A percentile compares a stretch with the other conserved stretches of the same genome.
These are phyloP conservation scores for Leccinum variicolor DNA, from an alignment of 768 basidiomycete genomes.

Conservation along the genomic window DNA sequence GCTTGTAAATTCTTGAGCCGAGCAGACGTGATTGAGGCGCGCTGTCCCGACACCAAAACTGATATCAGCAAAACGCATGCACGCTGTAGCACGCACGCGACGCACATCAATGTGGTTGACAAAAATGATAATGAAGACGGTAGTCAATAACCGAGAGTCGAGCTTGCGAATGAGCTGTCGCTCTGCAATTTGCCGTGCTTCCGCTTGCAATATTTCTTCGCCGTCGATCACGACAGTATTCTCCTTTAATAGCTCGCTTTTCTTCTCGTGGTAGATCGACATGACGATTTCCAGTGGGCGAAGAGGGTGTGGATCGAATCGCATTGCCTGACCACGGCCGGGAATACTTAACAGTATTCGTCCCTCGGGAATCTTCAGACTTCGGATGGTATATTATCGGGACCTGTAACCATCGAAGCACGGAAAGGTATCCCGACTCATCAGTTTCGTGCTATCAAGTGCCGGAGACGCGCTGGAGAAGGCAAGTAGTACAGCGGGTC, in stretches of 20 bases:
- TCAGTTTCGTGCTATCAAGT: background rate
- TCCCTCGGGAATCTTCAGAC: background rate
- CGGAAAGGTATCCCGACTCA: background rate
- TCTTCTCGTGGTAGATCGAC: slow-evolving; percentile 3
- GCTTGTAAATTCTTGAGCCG: background rate
- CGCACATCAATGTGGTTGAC: slow-evolving; percentile 69
- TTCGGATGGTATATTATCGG: background rate
- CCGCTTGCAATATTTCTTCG: background rate
- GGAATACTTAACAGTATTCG: background rate
- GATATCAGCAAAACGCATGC: background rate
- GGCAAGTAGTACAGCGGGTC: background rate
- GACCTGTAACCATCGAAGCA: background rate
- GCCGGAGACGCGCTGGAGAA: background rate
- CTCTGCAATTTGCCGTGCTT: slow-evolving; percentile 13
- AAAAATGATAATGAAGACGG: slow-evolving; percentile 55
- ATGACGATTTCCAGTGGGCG: slow-evolving; percentile 3
- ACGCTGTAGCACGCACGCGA: background rate
- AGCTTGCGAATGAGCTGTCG: slow-evolving; percentile 48
- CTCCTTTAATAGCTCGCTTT: too few species aligned
- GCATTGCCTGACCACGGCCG: background rate
- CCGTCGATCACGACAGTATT: background rate
- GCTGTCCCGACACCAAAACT: background rate
- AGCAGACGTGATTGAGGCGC: background rate
- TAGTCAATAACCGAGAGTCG: slow-evolving; percentile 53
- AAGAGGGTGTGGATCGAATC: background rate